Percentiles rank a stretch among this genome's conserved stretches.
Conservation (phyloP, 805 yeast genomes). For the Spathaspora hagerdaliae region DNA sequence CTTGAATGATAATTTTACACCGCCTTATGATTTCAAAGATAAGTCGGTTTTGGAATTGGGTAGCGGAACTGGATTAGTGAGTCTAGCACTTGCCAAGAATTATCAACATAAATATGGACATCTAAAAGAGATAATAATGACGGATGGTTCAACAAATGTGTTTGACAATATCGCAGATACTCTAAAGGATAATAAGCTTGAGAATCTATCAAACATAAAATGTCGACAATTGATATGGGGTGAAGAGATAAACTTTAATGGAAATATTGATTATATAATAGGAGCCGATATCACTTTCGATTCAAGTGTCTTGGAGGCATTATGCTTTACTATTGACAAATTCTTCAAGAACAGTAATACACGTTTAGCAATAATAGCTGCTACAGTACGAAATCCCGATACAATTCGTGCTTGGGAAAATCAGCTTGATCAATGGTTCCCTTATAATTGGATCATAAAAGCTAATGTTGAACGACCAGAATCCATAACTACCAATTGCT, state of each 20-base stretch:
- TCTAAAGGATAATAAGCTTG: constrained; percentile 40
- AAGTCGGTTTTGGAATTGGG: constrained; percentile 67
- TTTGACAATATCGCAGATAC: constrained; percentile 45
- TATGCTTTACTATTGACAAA: constrained; percentile 48
- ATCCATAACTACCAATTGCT: constrained; percentile 11
- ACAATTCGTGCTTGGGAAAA: constrained; percentile 33
- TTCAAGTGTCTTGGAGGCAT: constrained; percentile 48
- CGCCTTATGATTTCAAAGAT: constrained; percentile 13
- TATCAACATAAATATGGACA: constrained; percentile 10
- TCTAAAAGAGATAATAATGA: constrained; percentile 36
- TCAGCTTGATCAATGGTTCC: constrained; percentile 16
- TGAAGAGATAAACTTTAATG: constrained; percentile 13
- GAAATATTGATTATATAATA: constrained; percentile 46
- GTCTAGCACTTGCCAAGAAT: constrained; percentile 41
- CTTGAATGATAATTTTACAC: constrained; percentile 20
- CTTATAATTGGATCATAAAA: constrained; percentile 14
- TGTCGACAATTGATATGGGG: constrained; percentile 54
- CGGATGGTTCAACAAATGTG: constrained; percentile 66
- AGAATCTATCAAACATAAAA: neutral
- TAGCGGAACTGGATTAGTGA: constrained; percentile 84
- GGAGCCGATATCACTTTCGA: constrained; percentile 94
- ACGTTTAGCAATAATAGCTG: constrained; percentile 51
- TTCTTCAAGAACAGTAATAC: constrained; percentile 25
- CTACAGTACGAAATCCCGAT: constrained; percentile 62
- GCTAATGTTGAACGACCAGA: constrained; percentile 10